Conservation (phyloP, 495 filamentous ascomycete species). For the Geopyxis carbonaria region DNA sequence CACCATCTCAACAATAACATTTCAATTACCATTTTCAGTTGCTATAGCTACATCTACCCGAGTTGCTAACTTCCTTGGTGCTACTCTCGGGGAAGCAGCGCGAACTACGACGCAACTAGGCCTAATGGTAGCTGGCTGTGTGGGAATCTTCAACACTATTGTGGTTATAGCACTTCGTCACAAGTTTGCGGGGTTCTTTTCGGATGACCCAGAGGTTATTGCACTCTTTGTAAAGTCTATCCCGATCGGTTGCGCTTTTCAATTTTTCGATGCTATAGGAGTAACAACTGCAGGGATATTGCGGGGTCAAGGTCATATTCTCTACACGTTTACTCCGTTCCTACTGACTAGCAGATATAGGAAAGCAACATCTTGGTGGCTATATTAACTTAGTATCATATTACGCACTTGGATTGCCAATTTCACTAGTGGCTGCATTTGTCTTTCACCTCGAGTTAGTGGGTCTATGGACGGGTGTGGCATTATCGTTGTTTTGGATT, state of each 20-base stretch:
- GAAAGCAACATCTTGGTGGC: conserved; percentile 72
- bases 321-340: not conserved
- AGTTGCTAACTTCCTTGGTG: conserved; percentile 49
- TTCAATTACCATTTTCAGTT: conserved; percentile 45
- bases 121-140: conserved; percentile 42
- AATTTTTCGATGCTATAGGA: conserved; percentile 69
- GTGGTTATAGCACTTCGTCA: conserved; percentile 45
- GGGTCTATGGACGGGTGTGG: conserved; percentile 72
- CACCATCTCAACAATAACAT: conserved; percentile 38
- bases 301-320: conserved; percentile 36
- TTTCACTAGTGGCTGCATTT: conserved; percentile 63
- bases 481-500: conserved; percentile 42
- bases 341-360: conserved; percentile 28
- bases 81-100: conserved; percentile 51
- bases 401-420: conserved; percentile 69
- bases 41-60: conserved; percentile 46
- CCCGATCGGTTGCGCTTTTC: conserved; percentile 69
- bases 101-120: conserved; percentile 43
- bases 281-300: conserved; percentile 67
- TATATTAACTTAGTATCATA: conserved; percentile 74
- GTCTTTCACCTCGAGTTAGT: conserved; percentile 51
- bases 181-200: conserved; percentile 63
- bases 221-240: conserved; percentile 52
- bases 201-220: conserved; percentile 61
- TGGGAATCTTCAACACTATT: conserved; percentile 61